A percentile compares a stretch with the other conserved stretches of the same genome.
These are phyloP conservation scores for Talaromyces atroroseus DNA, from an alignment of 2,329 filamentous ascomycete genomes.

Conservation along the genomic window DNA sequence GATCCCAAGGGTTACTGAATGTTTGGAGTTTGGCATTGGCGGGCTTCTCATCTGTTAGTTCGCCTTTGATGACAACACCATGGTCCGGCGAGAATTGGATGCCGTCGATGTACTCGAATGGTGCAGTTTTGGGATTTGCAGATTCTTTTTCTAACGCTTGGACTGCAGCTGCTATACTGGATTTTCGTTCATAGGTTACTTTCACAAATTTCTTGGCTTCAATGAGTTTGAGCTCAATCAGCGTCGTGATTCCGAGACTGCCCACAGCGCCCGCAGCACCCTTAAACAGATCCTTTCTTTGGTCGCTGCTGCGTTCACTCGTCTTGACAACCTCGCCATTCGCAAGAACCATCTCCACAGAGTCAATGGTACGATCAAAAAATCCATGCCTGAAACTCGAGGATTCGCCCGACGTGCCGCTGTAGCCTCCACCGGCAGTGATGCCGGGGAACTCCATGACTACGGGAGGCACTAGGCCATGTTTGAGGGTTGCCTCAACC, in stretches of 20 bases:
- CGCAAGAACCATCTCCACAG: constrained; percentile 58
- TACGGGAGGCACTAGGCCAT: constrained; percentile 57
- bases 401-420: constrained; percentile 60
- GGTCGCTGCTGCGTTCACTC: constrained; percentile 36
- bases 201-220: constrained; percentile 54
- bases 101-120: constrained; percentile 62
- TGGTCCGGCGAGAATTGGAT: constrained; percentile 56
- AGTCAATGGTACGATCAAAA: constrained; percentile 59
- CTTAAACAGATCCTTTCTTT: constrained; percentile 53
- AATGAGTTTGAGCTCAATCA: constrained; percentile 55
- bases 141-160: constrained; percentile 43
- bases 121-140: constrained; percentile 26
- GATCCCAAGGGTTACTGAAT: constrained; percentile 57
- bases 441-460: constrained; percentile 70
- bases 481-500: constrained; percentile 51
- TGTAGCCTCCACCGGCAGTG: constrained; percentile 62
- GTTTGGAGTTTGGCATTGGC: constrained; percentile 28
- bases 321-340: constrained; percentile 49
- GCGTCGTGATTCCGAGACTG: constrained; percentile 56
- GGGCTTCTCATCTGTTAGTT: constrained; percentile 46
- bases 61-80: constrained; percentile 58
- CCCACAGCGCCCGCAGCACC: constrained; percentile 57
- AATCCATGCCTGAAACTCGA: constrained; percentile 57
- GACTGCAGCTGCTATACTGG: constrained; percentile 46
- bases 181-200: constrained; percentile 55